A percentile compares a stretch with the other conserved stretches of the same genome.
Conservation (phyloP, 176 grass and related monocot genomes). For the Miscanthus lutarioriparius region DNA sequence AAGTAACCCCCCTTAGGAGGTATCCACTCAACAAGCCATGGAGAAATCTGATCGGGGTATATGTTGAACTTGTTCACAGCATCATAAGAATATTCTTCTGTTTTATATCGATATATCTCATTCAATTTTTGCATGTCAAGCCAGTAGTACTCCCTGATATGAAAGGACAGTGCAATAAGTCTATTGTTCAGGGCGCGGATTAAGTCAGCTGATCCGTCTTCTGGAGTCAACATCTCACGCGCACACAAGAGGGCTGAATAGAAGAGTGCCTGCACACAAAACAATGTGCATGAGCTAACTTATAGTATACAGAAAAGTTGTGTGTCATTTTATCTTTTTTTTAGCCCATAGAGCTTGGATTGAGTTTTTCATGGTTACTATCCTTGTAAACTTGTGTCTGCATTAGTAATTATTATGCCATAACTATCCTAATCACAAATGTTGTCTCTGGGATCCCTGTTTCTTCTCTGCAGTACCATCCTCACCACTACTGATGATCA, state of each 20-base stretch:
- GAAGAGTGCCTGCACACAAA: conserved; percentile 70
- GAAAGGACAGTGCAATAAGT: conserved; percentile 82
- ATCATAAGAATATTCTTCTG: conserved; percentile 90
- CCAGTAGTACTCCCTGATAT: conserved; percentile 94
- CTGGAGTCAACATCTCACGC: conserved; percentile 79
- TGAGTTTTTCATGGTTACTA: not conserved
- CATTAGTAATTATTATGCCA: not conserved
- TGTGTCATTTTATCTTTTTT: not conserved
- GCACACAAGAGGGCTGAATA: conserved; percentile 87
- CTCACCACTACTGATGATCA: no score
- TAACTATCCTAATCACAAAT: not conserved
- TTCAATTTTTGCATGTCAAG: conserved; percentile 81
- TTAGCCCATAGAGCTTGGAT: not conserved
- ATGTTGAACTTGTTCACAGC: conserved; percentile 96
- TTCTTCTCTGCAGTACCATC: no score
- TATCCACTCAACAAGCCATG: conserved; percentile 94
- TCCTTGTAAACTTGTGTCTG: not conserved
- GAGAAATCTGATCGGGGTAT: conserved; percentile 84
- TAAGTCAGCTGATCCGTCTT: conserved; percentile 88
- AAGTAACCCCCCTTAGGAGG: conserved; percentile 79
- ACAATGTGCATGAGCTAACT: conserved; percentile 18
- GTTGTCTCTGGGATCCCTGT: no score
- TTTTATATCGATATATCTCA: conserved; percentile 95
- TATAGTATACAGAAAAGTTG: not conserved
- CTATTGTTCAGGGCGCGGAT: conserved; percentile 87